These are phyloP conservation scores for Chamaecrista fasciculata DNA, from an alignment of 306 rosid species.

Conservation along the genomic window DNA sequence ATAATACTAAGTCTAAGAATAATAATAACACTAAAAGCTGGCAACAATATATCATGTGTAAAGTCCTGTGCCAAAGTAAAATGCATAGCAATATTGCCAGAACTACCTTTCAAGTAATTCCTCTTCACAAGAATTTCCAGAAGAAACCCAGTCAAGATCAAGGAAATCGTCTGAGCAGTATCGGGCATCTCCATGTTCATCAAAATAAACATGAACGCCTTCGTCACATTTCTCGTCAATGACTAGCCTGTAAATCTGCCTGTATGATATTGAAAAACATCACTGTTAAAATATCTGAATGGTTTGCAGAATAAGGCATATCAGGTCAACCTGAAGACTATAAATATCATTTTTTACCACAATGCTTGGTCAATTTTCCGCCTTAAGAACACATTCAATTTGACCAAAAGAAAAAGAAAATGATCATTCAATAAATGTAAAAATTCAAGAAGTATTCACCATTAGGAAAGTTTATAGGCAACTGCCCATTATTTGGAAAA, in stretches of 20 bases:
- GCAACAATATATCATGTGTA: constrained; percentile 2
- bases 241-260: constrained; percentile 46
- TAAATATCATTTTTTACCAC: background rate
- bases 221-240: constrained; percentile 49
- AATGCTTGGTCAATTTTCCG: constrained; percentile 10
- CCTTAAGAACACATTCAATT: background rate
- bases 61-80: background rate
- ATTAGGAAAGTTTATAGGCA: background rate
- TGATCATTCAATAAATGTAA: background rate
- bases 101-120: constrained; percentile 70
- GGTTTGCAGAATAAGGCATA: constrained; percentile 19
- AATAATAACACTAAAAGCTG: too few relatives aligned
- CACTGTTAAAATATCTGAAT: constrained; percentile 32
- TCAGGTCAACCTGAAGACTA: constrained; percentile 18
- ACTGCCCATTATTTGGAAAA: background rate
- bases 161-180: constrained; percentile 75
- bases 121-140: constrained; percentile 92
- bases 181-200: constrained; percentile 62
- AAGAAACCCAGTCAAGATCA: constrained; percentile 79
- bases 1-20: background rate
- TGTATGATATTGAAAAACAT: constrained; percentile 42
- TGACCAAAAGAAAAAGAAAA: background rate
- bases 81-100: background rate
- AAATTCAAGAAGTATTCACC: background rate
- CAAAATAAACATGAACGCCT: constrained; percentile 53